phyloP scores from a whole-genome alignment of 495 filamentous ascomycete species.

The Apiosordaria backusii region DNA sequence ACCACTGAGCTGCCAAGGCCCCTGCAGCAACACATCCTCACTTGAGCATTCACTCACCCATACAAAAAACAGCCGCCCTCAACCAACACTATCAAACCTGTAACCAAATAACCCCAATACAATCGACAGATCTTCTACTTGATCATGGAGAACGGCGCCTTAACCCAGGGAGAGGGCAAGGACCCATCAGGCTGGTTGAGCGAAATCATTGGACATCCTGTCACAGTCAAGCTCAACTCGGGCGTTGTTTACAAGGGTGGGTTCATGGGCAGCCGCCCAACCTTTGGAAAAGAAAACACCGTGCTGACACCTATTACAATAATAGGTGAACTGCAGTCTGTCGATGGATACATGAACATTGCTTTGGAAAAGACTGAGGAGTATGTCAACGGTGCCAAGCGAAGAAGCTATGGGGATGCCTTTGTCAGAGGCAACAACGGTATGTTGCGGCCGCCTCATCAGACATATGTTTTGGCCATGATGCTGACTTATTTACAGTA shows the following conservation, averaged over 20 bases:
- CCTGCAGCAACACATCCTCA: not conserved
- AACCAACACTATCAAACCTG: not conserved
- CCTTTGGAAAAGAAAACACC: not conserved
- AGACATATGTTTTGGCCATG: not conserved
- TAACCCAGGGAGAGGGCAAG: constrained; percentile 61
- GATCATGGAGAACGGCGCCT: constrained; percentile 69
- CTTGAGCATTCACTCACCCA: not conserved
- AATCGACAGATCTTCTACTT: not conserved
- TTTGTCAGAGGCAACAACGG: constrained; percentile 97
- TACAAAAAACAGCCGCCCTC: not conserved
- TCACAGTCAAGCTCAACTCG: constrained; percentile 93
- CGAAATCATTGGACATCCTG: constrained; percentile 87
- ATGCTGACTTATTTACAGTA: constrained; percentile 38
- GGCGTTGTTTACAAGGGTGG: constrained; percentile 93
- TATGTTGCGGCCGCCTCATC: constrained; percentile 32
- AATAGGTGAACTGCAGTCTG: constrained; percentile 86
- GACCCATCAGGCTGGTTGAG: constrained; percentile 88
- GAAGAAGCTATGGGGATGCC: constrained; percentile 85
- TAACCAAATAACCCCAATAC: not conserved
- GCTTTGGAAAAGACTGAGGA: constrained; percentile 93
- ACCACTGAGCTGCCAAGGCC: not conserved
- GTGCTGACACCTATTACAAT: constrained; percentile 9
- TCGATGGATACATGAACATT: constrained; percentile 99
- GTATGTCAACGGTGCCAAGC: constrained; percentile 76
- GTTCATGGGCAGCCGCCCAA: constrained; percentile 9